These are phyloP conservation scores for Elsinoe batatas DNA, from an alignment of 2,329 filamentous ascomycete species.

Conservation along the genomic window DNA sequence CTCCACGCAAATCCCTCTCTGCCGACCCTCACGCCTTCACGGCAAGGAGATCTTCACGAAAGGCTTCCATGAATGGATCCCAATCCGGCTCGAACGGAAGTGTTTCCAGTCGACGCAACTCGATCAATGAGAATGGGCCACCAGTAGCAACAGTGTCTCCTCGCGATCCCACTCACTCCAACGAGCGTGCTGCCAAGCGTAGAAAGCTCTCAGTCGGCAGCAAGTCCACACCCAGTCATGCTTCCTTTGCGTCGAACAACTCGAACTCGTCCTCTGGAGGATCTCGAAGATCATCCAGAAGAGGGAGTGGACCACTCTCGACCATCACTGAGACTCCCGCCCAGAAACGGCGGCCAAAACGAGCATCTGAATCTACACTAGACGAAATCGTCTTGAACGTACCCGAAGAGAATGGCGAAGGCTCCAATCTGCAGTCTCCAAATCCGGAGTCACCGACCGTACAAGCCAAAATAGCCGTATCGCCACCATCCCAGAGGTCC, in stretches of 20 bases:
- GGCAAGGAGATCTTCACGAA: slow-evolving; percentile 9
- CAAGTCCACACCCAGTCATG: slow-evolving; percentile 14
- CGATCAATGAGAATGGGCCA: not conserved
- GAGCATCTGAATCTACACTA: slow-evolving; percentile 13
- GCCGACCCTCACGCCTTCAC: slow-evolving; percentile 2
- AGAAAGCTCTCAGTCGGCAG: slow-evolving; percentile 14
- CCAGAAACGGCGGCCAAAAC: slow-evolving; percentile 10
- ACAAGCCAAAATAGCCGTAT: not conserved
- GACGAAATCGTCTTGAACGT: slow-evolving; percentile 10
- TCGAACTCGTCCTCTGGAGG: slow-evolving; percentile 13
- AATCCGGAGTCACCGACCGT: not conserved
- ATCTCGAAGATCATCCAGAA: slow-evolving; percentile 14
- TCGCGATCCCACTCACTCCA: not conserved
- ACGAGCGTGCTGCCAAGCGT: slow-evolving; percentile 15
- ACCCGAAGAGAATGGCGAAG: not conserved
- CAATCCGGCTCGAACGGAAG: slow-evolving; percentile 9
- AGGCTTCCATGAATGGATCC: slow-evolving; percentile 22
- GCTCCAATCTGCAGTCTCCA: not conserved
- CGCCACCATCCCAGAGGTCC: not conserved
- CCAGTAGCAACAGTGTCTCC: not conserved
- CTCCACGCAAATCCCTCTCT: slow-evolving; percentile 2
- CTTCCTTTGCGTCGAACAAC: slow-evolving; percentile 3
- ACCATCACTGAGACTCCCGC: slow-evolving; percentile 14
- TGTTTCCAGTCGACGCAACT: slow-evolving; percentile 11
- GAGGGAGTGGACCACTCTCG: slow-evolving; percentile 14